phyloP scores from a whole-genome alignment of 2,329 filamentous ascomycete species.

The Arthrocladium fulminans region DNA sequence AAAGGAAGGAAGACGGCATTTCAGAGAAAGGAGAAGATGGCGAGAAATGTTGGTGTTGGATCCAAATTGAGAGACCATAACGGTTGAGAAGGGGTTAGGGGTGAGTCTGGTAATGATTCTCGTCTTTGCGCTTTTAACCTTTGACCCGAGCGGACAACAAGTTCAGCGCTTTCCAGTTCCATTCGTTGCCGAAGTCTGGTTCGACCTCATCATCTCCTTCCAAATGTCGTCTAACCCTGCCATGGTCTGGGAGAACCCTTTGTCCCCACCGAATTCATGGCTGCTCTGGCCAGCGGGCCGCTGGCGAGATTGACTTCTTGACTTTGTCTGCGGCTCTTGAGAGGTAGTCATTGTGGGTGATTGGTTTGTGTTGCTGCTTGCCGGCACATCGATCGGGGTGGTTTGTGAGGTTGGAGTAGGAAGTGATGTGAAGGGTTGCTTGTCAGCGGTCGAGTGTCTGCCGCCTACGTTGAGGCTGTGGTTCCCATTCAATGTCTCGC shows the following conservation, averaged over 20 bases:
- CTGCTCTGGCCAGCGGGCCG: neutral
- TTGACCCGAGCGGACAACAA: no score
- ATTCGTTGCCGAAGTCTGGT: neutral
- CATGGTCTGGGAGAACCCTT: neutral
- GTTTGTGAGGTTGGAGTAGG: neutral
- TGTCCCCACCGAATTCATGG: neutral
- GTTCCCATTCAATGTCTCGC: neutral
- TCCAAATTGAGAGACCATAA: no score
- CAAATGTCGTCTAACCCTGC: constrained; percentile 2
- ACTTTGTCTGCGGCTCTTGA: neutral
- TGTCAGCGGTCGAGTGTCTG: neutral
- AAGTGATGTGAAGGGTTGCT: neutral
- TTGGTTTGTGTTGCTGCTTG: neutral
- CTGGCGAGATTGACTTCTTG: neutral
- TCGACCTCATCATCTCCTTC: constrained; percentile 2
- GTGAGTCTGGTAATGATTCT: no score
- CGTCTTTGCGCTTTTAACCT: no score
- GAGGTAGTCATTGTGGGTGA: neutral
- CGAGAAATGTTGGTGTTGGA: no score
- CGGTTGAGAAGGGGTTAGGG: no score
- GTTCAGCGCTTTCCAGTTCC: neutral
- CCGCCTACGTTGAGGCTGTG: neutral
- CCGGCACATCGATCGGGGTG: neutral
- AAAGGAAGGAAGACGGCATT: no score
- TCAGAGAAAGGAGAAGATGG: no score